Percentiles rank a stretch among this genome's conserved stretches.
Conservation (phyloP, 73 alveolate species). For the Paramecium primaurelia region DNA sequence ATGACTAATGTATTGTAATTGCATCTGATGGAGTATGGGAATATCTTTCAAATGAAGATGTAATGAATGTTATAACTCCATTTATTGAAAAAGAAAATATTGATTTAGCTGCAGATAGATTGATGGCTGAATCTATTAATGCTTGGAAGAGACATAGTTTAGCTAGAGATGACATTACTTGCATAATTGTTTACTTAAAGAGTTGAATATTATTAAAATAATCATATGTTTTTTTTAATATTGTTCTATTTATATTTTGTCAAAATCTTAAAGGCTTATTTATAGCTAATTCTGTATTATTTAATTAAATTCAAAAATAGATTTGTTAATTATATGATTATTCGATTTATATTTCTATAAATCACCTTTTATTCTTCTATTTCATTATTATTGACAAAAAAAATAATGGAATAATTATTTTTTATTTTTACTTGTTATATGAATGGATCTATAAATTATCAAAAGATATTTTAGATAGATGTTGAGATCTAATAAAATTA, state of each 20-base stretch:
- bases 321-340: slow-evolving; percentile 70
- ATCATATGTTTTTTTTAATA: not conserved
- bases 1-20: slow-evolving; percentile 45
- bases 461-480: too few species aligned
- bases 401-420: too few species aligned
- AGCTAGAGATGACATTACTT: slow-evolving; percentile 61
- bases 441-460: too few species aligned
- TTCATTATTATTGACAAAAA: too few species aligned
- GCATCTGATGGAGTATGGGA: slow-evolving; percentile 90
- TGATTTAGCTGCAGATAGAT: slow-evolving; percentile 42
- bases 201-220: not conserved
- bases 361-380: too few species aligned
- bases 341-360: slow-evolving; percentile 96
- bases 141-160: slow-evolving; percentile 62
- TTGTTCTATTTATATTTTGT: not conserved
- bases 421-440: too few species aligned
- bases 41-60: slow-evolving; percentile 78
- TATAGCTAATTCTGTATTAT: too few species aligned
- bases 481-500: too few species aligned
- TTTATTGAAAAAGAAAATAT: slow-evolving; percentile 32
- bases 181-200: slow-evolving; percentile 41
- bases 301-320: not conserved
- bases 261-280: too few species aligned
- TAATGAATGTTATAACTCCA: not conserved
- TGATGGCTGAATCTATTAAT: slow-evolving; percentile 6